These are phyloP conservation scores for Cladosporium sp. DNA, from an alignment of 2,329 filamentous ascomycete species.

Conservation along the genomic window DNA sequence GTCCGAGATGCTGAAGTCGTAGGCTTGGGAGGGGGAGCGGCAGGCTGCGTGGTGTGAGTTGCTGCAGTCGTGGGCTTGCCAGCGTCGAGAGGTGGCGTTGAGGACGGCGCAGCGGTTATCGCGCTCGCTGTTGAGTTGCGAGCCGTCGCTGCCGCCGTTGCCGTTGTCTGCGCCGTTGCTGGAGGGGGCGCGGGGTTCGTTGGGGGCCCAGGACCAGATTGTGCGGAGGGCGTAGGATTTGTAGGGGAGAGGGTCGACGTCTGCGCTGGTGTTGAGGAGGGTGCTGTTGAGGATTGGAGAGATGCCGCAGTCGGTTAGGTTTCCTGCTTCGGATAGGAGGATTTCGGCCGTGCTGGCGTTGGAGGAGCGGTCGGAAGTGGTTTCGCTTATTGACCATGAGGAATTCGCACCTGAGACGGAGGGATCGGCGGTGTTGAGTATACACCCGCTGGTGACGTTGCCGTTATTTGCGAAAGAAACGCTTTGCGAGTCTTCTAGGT, in stretches of 20 bases:
- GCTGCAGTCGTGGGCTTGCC: slow-evolving; percentile 55
- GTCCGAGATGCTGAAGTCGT: slow-evolving; percentile 52
- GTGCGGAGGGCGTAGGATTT: slow-evolving; percentile 47
- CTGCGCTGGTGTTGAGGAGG: slow-evolving; percentile 49
- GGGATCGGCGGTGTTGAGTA: slow-evolving; percentile 43
- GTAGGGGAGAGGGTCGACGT: slow-evolving; percentile 46
- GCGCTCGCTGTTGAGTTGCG: slow-evolving; percentile 16
- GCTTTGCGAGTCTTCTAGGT: slow-evolving; percentile 38
- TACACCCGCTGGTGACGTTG: slow-evolving; percentile 49
- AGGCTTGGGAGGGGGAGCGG: slow-evolving; percentile 51
- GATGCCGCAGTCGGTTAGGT: slow-evolving; percentile 55
- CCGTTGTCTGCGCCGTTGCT: no score
- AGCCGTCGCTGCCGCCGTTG: no score
- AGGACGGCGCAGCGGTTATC: slow-evolving; percentile 54
- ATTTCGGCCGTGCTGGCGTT: slow-evolving; percentile 22
- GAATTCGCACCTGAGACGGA: slow-evolving; percentile 45
- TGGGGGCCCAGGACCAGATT: slow-evolving; percentile 58
- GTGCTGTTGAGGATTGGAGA: slow-evolving; percentile 57
- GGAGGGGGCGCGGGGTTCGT: slow-evolving; percentile 51
- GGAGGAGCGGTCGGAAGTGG: slow-evolving; percentile 16
- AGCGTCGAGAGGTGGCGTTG: slow-evolving; percentile 49
- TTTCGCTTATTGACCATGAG: slow-evolving; percentile 47
- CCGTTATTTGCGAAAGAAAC: slow-evolving; percentile 37
- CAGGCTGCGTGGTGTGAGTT: slow-evolving; percentile 52
- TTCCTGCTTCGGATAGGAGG: slow-evolving; percentile 31